Base-by-base conservation (phyloP, 2,329 filamentous ascomycete species). In the Neopestalotiopsis rosae region DNA sequence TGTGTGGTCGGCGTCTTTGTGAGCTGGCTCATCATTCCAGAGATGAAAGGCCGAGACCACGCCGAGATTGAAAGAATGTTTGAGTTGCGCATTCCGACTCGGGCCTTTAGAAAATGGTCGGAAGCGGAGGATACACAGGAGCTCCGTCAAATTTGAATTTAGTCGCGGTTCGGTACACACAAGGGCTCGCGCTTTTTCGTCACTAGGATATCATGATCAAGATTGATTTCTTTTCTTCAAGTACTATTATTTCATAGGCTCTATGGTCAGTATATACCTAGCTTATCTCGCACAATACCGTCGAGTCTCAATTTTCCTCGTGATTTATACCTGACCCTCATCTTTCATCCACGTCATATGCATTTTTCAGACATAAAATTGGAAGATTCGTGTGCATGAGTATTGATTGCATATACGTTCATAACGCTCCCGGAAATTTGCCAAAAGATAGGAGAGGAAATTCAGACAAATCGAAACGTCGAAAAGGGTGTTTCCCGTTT, bases 31-130 rank as follows among this genome's bases (percentile, higher is more conserved):
- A 78, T 79, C 45, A 77, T 89, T 0, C 87, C 88, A 0, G 87
- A 90, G 73, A 88, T 87, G 78, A 85, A 84, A 75, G 84, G 83
- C 4, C 76, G 84, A 24, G 83, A 76, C 1, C 77, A 82, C 0
- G 78, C 78, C 49, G 85, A 88, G 72, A 84, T 89, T 68, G 86
- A 88, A 74, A 72, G 72, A 58, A 77, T 79, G 76, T 81, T 79
- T 69, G 76, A 77, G 56, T 58, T 72, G 42, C 69, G 68, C n/a
- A 66, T 81, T 5, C 70, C 74, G 5, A 70, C 79, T 17, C 69
- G 76, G 52, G 38, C 75, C 34, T 81, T 80, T 64, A 72, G 68
- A 64, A 61, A 70, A 1, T 61, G 59, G 59, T 20, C 59, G 12
- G 59, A 14, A 34, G 38, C 59, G 7, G 59, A 61, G 30, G 59